phyloP scores from a whole-genome alignment of 164 flowering plant genomes.

The Aristolochia contorta region DNA sequence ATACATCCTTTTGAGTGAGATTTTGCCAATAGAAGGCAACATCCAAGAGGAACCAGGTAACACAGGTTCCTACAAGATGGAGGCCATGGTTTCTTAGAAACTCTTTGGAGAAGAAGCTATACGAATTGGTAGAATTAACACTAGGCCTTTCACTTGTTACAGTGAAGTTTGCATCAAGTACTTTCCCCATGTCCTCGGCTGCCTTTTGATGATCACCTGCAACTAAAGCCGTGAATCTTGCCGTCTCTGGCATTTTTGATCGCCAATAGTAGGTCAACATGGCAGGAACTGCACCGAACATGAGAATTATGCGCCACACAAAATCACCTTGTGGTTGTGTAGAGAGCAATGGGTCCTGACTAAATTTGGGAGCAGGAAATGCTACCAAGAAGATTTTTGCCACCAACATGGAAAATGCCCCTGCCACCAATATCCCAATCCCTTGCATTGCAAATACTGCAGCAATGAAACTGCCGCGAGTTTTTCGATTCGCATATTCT shows the following conservation, averaged over 20 bases:
- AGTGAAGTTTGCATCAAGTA: slow-evolving; percentile 10
- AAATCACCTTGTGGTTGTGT: slow-evolving; percentile 33
- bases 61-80: slow-evolving; percentile 31
- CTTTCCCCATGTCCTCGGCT: slow-evolving; percentile 37
- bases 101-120: slow-evolving; percentile 24
- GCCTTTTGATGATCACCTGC: slow-evolving; percentile 27
- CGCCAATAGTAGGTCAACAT: slow-evolving; percentile 41
- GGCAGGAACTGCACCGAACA: slow-evolving; percentile 51
- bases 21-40: slow-evolving; percentile 38
- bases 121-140: slow-evolving; percentile 5
- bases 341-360: slow-evolving; percentile 12
- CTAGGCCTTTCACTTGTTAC: neutral
- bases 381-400: slow-evolving; percentile 11
- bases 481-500: slow-evolving; percentile 17
- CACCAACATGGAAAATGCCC: slow-evolving; percentile 15
- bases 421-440: slow-evolving; percentile 17
- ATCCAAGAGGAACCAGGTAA: slow-evolving; percentile 46
- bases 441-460: slow-evolving; percentile 24
- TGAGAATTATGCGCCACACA: slow-evolving; percentile 40
- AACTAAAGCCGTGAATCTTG: slow-evolving; percentile 41
- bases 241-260: slow-evolving; percentile 48
- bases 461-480: slow-evolving; percentile 18
- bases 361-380: slow-evolving; percentile 11
- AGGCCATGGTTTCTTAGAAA: slow-evolving; percentile 30
- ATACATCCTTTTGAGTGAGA: slow-evolving; percentile 39